These are phyloP conservation scores for Cenchrus americanus DNA, from an alignment of 176 grass and related monocot genomes.

Conservation along the genomic window DNA sequence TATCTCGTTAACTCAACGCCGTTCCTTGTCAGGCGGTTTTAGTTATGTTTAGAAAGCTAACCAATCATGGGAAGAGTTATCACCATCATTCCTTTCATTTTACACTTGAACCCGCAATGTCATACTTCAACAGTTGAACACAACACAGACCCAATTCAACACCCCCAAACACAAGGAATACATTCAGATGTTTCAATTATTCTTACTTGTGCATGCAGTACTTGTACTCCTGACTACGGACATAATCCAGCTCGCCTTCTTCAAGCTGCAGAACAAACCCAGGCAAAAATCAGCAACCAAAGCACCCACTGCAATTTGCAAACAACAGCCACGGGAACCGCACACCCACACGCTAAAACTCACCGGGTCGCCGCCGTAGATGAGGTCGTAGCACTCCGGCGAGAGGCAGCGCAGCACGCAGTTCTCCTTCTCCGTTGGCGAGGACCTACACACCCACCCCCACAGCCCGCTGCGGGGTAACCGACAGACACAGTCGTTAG, in stretches of 20 bases:
- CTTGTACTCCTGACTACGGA: constrained; percentile 90
- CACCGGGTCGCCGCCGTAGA: constrained; percentile 93
- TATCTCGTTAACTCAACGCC: no score
- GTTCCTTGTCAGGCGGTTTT: no score
- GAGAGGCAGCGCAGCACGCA: constrained; percentile 93
- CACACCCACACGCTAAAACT: constrained; percentile 12
- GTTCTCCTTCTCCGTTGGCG: constrained; percentile 89
- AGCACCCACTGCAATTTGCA: not conserved
- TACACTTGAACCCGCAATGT: not conserved
- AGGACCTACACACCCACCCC: constrained; percentile 82
- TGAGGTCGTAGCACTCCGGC: constrained; percentile 70
- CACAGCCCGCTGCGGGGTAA: constrained; percentile 70
- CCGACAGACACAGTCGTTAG: constrained; percentile 12
- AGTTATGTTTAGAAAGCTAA: not conserved
- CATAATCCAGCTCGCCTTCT: constrained; percentile 92
- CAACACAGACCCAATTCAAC: constrained; percentile 15
- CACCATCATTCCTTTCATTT: not conserved
- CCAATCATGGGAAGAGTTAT: not conserved
- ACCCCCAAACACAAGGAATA: not conserved
- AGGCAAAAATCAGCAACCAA: constrained; percentile 24
- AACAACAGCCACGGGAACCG: not conserved
- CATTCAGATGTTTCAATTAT: not conserved
- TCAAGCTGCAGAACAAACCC: constrained; percentile 59
- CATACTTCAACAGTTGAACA: not conserved
- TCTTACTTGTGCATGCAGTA: constrained; percentile 98